Conservation (phyloP, 768 basidiomycete species). For the Leccinum disarticulatum region DNA sequence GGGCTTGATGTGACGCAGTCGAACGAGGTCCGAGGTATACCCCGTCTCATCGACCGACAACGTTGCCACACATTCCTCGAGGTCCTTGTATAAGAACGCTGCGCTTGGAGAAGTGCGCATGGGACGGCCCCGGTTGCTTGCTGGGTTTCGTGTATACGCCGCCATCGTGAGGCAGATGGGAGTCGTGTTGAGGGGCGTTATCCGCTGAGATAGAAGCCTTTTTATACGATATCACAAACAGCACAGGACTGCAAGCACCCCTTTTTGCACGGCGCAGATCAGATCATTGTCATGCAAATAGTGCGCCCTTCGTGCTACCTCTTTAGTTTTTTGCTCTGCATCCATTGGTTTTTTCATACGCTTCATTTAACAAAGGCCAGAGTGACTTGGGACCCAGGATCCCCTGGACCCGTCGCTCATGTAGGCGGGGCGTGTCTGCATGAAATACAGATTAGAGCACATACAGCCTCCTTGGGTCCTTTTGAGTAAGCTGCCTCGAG, state of each 20-base stretch:
- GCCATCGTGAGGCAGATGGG: slow-evolving; percentile 16
- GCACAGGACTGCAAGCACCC: background rate
- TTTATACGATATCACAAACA: background rate
- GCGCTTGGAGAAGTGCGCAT: background rate
- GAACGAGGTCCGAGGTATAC: slow-evolving; percentile 24
- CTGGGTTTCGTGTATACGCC: slow-evolving; percentile 9
- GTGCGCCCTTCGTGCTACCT: too few relatives aligned
- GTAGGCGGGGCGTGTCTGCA: too few relatives aligned
- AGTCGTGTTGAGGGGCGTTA: background rate
- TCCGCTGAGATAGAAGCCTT: background rate
- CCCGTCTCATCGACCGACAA: slow-evolving; percentile 12
- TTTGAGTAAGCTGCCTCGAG: too few relatives aligned
- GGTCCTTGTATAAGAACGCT: slow-evolving; percentile 26
- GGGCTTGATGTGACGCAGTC: slow-evolving; percentile 40
- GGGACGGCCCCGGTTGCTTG: background rate
- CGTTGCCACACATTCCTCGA: slow-evolving; percentile 17
- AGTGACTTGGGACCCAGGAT: too few relatives aligned
- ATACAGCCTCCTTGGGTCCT: too few relatives aligned
- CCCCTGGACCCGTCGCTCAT: too few relatives aligned
- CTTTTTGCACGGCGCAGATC: slow-evolving; percentile 8
- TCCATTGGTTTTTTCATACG: too few relatives aligned
- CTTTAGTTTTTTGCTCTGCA: too few relatives aligned
- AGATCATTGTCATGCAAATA: slow-evolving; percentile 7
- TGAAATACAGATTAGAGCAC: too few relatives aligned
- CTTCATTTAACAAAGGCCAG: too few relatives aligned